phyloP scores from a whole-genome alignment of 2,329 filamentous ascomycete species.

The Teratosphaeria epicoccoides region DNA sequence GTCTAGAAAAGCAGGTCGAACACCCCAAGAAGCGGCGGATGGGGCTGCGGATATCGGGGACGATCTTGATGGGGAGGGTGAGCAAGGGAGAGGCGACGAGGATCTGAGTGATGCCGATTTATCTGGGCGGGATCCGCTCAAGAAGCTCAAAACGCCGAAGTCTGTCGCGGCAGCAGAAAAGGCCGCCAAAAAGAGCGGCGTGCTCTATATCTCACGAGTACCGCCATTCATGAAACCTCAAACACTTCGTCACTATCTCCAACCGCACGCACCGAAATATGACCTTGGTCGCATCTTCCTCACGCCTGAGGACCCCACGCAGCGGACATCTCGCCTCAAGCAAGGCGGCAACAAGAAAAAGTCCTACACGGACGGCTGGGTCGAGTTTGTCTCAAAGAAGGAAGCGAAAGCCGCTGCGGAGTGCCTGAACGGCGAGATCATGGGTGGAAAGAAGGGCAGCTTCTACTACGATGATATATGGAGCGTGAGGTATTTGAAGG shows the following conservation, averaged over 20 bases:
- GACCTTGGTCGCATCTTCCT: slow-evolving; percentile 67
- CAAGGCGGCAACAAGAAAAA: slow-evolving; percentile 75
- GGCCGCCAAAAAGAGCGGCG: slow-evolving; percentile 62
- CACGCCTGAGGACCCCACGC: slow-evolving; percentile 59
- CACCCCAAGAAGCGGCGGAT: neutral
- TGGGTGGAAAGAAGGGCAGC: slow-evolving; percentile 73
- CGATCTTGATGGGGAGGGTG: slow-evolving; percentile 12
- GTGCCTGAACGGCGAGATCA: slow-evolving; percentile 63
- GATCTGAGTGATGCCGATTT: neutral
- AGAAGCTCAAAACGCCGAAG: slow-evolving; percentile 40
- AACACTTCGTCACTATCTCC: slow-evolving; percentile 64
- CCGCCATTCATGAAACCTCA: slow-evolving; percentile 81
- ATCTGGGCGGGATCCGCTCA: slow-evolving; percentile 3
- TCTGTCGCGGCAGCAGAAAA: slow-evolving; percentile 56
- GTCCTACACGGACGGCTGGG: slow-evolving; percentile 75
- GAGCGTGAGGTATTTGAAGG: slow-evolving; percentile 70
- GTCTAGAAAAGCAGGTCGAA: neutral
- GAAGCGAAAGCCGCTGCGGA: slow-evolving; percentile 69
- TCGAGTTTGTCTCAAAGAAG: slow-evolving; percentile 66
- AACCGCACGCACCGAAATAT: slow-evolving; percentile 53
- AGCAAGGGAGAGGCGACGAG: slow-evolving; percentile 10
- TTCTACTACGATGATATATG: slow-evolving; percentile 82
- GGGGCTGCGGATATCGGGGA: slow-evolving; percentile 3
- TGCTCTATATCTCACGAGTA: slow-evolving; percentile 73
- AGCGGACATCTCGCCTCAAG: slow-evolving; percentile 55